Base-by-base conservation (phyloP, 371 early-diverging fungal species). In the Blakeslea trispora region DNA sequence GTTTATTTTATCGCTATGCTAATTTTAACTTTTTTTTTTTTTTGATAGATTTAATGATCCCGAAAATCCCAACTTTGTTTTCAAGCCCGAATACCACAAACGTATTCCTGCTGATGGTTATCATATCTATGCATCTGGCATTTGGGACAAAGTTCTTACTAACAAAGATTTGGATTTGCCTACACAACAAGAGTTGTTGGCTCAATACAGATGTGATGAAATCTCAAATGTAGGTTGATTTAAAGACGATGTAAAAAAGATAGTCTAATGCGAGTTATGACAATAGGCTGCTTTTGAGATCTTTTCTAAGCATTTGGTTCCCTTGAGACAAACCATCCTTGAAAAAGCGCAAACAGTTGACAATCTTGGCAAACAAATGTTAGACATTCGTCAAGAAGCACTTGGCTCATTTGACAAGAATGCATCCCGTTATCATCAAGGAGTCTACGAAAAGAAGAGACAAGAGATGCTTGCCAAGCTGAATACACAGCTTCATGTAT, bases 131-230 rank as follows among this genome's bases (percentile, higher is more conserved):
- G 93, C 94, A 7, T 82, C 90, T 48, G 78, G 87, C 44, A 92
- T 99, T 51, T 99, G 99, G 99, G 85, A 88, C 58, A 93, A 93
- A 77, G 93, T 98, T 45, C 74, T 91, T 57, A 83, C 89, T 61
- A 96, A 95, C 81, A 91, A 91, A 57, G 98, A 98, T 61, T 75
- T 99, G 57, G 98, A 99, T 77, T 73, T 99, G 44, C 99, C 99
- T 3, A 97, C 97, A 2, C 98, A 99, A 70, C 96, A 96, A 76
- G 93, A 98, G 66, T 74, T 99, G 44, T 77, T 99, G 55, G 98
- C 98, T 23, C 97, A 98, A 77, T 98, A 91, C 72, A 90, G 99
- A 50, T 98, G 99, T 71, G 99, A 98, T 59, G 99, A 98, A 69
- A 97, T 98, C 56, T 86, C 92, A n/a, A 85, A 82, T 48, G 83